Evolutionary conservation across 2,329 filamentous ascomycete species (phyloP), one percentile per base, ranked within the genome.

Genomic region (Epichloe gansuensis): DNA sequence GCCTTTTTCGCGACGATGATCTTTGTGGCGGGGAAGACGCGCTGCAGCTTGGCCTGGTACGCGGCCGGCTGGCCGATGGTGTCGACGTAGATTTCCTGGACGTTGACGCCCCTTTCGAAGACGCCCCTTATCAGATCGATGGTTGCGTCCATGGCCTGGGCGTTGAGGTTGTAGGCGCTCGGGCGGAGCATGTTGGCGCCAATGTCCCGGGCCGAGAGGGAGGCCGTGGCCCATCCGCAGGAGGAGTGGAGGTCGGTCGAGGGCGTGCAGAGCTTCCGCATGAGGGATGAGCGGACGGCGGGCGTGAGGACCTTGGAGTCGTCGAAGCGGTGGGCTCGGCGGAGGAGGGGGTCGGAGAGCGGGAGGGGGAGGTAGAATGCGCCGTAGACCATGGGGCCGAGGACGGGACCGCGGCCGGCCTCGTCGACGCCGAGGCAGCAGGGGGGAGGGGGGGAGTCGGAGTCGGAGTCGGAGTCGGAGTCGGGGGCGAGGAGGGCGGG

Each of bases 251-350:
- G 74, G 59, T 75, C 71, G 6, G 70, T 65, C 25, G 66, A 72
- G 0, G 77, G 66, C 0, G 81, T 85, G 73, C 89, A 95, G 45
- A 96, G 78, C 3, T 76, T 75, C 41, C 71, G 66, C 76, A 84
- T 78, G 12, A 97, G 78, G 8, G 75, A 68, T 13, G 86, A 84
- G 57, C 91, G 88, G 39, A 91, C 81, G n/a, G 75, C 72, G 0
- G 90, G 80, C 0, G 86, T 94, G 40, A 97, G 80, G 5, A 89
- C 87, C 71, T 97, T 97, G 66, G 87, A 94, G 74, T 97, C 91
- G 74, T 96, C 86, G 70, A 96, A 96, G 72, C 84, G 86, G 72
- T 95, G 85, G 4, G 82, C 81, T 38, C 80, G 70, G 49, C 87
- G 85, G 23, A 97, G 82, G 31, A 96, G 80, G 1, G 85, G 77